Evolutionary conservation across 1,284 basidiomycete genomes (phyloP).

Genomic region (Leccinum variabile): DNA sequence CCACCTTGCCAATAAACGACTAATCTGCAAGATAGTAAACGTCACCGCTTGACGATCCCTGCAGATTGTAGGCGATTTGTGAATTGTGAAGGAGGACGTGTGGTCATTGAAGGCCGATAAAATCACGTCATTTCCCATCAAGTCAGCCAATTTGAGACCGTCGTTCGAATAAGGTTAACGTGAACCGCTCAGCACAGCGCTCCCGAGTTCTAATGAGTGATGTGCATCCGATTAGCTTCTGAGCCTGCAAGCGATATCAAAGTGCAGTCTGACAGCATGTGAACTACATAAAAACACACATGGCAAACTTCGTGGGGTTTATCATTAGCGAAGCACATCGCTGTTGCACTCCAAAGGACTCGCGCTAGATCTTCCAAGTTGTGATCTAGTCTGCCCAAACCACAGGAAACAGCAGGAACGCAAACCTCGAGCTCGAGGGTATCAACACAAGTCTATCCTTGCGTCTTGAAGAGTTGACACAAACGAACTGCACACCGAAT

Average conservation of each 20-base stretch:
- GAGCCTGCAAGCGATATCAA: not conserved
- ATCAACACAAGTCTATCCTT: not conserved
- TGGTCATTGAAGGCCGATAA: not conserved
- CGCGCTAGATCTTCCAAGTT: not conserved
- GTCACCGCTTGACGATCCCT: not conserved
- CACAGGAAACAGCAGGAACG: not conserved
- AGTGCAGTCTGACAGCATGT: not conserved
- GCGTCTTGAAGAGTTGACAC: not conserved
- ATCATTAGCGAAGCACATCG: not conserved
- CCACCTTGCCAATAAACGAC: not conserved
- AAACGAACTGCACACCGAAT: not conserved
- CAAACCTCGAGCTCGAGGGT: not conserved
- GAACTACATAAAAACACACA: not conserved
- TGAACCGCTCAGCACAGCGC: not conserved
- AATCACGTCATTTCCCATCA: not conserved
- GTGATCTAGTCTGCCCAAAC: constrained; percentile 6
- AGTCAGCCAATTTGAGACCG: not conserved
- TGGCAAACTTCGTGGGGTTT: not conserved
- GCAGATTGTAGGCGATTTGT: not conserved
- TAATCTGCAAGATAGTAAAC: not conserved
- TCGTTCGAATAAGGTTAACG: not conserved
- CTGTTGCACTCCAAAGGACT: not conserved
- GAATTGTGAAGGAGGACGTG: not conserved
- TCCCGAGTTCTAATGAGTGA: not conserved
- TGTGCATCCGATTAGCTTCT: not conserved